A percentile compares a stretch with the other conserved stretches of the same genome.
phyloP scores from a whole-genome alignment of 2,329 filamentous ascomycete genomes.

The Colletotrichum tropicale region DNA sequence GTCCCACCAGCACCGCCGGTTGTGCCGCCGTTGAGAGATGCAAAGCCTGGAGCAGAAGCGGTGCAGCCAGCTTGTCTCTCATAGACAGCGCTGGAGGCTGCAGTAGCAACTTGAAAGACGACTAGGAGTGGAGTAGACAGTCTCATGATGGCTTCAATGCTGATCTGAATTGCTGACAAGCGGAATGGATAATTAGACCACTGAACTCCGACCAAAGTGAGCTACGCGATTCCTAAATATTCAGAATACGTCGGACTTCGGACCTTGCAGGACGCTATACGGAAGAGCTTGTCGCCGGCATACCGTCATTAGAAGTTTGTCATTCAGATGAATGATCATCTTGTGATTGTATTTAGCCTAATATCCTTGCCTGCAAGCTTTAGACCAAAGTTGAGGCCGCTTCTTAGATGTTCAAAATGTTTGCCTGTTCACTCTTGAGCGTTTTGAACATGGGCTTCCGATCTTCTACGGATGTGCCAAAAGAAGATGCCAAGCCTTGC shows the following conservation, averaged over 20 bases:
- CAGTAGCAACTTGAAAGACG: background rate
- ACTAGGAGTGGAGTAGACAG: background rate
- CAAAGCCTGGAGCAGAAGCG: slow-evolving; percentile 25
- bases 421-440: background rate
- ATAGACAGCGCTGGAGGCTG: background rate
- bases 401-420: background rate
- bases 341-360: background rate
- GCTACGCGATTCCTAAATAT: background rate
- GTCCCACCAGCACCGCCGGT: slow-evolving; percentile 25
- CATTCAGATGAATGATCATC: background rate
- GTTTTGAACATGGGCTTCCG: background rate
- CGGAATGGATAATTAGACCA: background rate
- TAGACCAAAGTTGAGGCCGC: background rate
- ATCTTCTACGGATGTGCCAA: background rate
- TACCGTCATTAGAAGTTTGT: background rate
- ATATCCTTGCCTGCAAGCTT: background rate
- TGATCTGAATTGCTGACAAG: too few species aligned
- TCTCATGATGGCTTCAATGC: background rate
- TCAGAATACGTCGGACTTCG: background rate
- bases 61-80: background rate
- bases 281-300: background rate
- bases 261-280: background rate
- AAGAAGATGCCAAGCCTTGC: background rate
- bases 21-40: slow-evolving; percentile 27
- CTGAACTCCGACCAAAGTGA: background rate